Evolutionary conservation across 164 flowering plant genomes (phyloP), one percentile per base, ranked within the genome.

Genomic region (Vitis labrusca): DNA sequence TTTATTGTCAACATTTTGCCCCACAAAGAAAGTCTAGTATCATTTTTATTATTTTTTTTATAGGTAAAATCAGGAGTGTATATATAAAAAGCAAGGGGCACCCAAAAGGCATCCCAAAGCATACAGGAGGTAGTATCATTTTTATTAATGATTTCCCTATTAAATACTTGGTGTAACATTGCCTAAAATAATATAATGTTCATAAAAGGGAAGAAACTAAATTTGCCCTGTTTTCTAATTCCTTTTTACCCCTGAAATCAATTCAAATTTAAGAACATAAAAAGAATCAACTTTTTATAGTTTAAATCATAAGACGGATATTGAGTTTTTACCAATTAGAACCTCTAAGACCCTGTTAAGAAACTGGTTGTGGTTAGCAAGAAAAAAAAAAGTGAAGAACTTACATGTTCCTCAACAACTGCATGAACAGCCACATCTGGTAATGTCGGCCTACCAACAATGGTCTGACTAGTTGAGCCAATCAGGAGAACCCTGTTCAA

Each of bases 401-500:
- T 85, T 81, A 96, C 99, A 83, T 96, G 99, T 83, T 96, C 99
- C 77, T 96, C 99, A 37, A 91, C 99, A 66, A 93, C 89, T 65
- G 97, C 99, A 82, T 90, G 86, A 67, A 96, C 98, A 67, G 85
- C 82, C 49, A 93, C 87, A 64, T 91, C 93, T 27, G 91, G 92
- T 75, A 96, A 77, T 50, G 70, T 82, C 10, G 99, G 99, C 79
- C 99, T 80, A 44, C 99, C 99, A 67, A 91, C 78, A 59, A 93
- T 84, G 51, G 98, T 93, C 78, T 93, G 97, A 66, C 73, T 81
- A 66, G 69, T 62, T 49, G 99, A 90, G 19, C 99, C 98, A 63
- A 93, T 78, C 89, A 96, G 78, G 63, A 96, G 88, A 75, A 96
- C 94, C 86, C 82, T 96, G 86, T 82, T 90, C 74, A 96, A 75